Evolutionary conservation across 2,329 filamentous ascomycete species (phyloP).

Genomic region (Fusarium pseudograminearum): DNA sequence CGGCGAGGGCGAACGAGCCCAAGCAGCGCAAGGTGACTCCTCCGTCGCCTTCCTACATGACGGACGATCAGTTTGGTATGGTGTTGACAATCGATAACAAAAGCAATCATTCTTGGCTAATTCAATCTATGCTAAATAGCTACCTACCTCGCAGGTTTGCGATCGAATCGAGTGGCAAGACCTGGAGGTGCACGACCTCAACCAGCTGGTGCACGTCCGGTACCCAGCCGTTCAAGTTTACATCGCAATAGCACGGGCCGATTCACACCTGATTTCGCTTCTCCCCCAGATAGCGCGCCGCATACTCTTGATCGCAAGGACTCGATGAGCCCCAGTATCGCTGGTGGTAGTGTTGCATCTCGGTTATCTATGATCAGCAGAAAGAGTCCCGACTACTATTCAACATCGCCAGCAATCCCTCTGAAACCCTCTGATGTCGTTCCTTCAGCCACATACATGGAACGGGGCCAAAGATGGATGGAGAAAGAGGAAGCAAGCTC

Average conservation of each 20-base stretch:
- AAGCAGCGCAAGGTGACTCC: conserved; percentile 67
- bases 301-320: conserved; percentile 44
- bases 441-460: conserved; percentile 76
- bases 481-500: conserved; percentile 82
- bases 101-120: conserved; percentile 35
- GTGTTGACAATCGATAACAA: conserved; percentile 24
- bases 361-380: conserved; percentile 62
- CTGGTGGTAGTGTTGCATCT: conserved; percentile 61
- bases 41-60: conserved; percentile 73
- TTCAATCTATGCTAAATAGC: conserved; percentile 59
- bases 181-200: conserved; percentile 78
- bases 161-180: conserved; percentile 73
- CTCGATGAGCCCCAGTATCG: conserved; percentile 56
- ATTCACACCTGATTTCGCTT: conserved; percentile 50
- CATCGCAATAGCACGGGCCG: conserved; percentile 49
- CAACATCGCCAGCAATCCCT: conserved; percentile 56
- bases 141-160: conserved; percentile 77
- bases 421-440: conserved; percentile 71
- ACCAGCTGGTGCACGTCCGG: conserved; percentile 55
- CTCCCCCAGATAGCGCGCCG: conserved; percentile 44
- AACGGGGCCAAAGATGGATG: conserved; percentile 81
- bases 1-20: conserved; percentile 51
- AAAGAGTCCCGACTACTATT: conserved; percentile 65
- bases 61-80: conserved; percentile 74
- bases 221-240: conserved; percentile 46